Base-by-base conservation (phyloP, 208 protist genomes). In the Leishmania turanica region DNA sequence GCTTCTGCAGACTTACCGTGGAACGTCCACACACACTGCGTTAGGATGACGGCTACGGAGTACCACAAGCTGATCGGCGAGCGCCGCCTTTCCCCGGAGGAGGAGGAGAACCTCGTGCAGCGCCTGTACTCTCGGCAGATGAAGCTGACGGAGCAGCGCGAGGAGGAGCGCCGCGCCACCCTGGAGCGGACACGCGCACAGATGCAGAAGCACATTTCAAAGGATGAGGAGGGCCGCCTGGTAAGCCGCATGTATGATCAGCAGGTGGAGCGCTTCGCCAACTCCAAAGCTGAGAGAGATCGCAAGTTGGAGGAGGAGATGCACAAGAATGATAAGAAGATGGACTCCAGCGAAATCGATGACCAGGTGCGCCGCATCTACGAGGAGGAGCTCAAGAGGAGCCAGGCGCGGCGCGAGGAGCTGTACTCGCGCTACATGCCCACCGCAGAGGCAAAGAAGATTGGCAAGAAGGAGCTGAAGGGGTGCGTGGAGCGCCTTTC, bases 341-440 rank as follows among this genome's bases (percentile, higher is more conserved):
- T 96, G 73, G 73, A 84, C 31, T 83, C 88, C 40, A 83, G 83
- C 1, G 94, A 95, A 7, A 91, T 97, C 40, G 89, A 97, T 54
- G 87, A 93, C 31, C 91, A 94, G 68, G 85, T 97, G 27, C 90
- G 91, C 45, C 92, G 91, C 77, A 94, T 97, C 85, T 97, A 97
- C 88, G 78, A 90, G 62, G 89, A 95, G 58, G 90, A 94, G 79
- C 66, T 92, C 13, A 89, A 87, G 62, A 92, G 88, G 79, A 91
- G 84, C 79, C 84, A 87, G 74, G 54, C 80, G 27, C 84, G 83
- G 13, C 87, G 88, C 8, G 86, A 90, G 77, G 87, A 92, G 84
- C 85, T 97, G 7, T 37, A 87, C 65, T 66, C 85, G 37, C 88
- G 89, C 34, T 97, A 95, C 84, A 40, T 86, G 11, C 91, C 88